Evolutionary conservation across 2,329 filamentous ascomycete genomes (phyloP).

Genomic region (Calonectria multiphialidica): DNA sequence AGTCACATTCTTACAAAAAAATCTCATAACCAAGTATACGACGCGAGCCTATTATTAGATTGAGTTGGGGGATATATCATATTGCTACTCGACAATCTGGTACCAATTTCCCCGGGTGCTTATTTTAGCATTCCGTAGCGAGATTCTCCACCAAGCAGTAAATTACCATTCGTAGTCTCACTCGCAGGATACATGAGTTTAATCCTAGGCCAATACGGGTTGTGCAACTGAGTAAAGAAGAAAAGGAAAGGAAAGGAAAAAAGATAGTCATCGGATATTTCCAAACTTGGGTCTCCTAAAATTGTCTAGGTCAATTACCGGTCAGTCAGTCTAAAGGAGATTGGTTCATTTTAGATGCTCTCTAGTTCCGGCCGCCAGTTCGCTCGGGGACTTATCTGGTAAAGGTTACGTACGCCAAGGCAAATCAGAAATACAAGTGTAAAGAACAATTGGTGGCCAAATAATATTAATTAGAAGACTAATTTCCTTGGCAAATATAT

Average conservation of each 20-base stretch:
- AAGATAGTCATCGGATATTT: background rate
- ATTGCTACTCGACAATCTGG: background rate
- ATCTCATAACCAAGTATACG: background rate
- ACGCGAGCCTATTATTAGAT: conserved; percentile 1
- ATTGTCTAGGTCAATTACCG: background rate
- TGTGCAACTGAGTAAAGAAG: no score
- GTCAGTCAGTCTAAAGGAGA: background rate
- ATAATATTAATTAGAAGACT: no score
- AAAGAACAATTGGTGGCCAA: background rate
- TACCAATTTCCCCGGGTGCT: background rate
- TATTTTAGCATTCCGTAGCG: background rate
- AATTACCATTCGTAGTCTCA: background rate
- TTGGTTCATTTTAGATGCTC: background rate
- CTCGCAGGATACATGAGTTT: background rate
- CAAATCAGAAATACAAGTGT: background rate
- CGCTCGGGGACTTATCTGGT: background rate
- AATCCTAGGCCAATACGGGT: background rate
- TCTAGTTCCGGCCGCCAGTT: background rate
- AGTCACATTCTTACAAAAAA: background rate
- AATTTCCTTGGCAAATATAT: no score
- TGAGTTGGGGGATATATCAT: background rate
- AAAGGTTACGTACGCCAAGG: background rate
- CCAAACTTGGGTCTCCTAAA: background rate
- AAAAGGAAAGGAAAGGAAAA: no score
- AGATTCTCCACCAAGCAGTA: background rate